phyloP scores from a whole-genome alignment of 2,329 filamentous ascomycete species.

The Trichocomaceae sp. region DNA sequence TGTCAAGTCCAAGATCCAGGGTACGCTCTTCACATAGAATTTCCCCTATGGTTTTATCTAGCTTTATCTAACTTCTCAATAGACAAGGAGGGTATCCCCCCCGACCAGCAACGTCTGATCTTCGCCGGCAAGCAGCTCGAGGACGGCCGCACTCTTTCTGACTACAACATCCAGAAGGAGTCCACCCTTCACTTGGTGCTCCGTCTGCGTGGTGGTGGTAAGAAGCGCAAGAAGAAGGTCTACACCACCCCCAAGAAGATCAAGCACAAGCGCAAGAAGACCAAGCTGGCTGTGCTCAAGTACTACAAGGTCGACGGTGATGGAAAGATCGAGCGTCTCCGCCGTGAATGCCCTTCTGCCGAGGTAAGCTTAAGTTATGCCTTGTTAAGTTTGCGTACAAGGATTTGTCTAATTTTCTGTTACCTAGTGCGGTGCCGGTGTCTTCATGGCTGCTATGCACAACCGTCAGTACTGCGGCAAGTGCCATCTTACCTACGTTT shows the following conservation, averaged over 20 bases:
- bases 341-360: constrained; percentile 91
- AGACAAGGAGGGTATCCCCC: constrained; percentile 99
- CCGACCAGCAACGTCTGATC: constrained; percentile 98
- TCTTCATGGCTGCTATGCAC: constrained; percentile 99
- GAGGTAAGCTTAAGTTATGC: constrained; percentile 56
- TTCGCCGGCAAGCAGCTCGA: constrained; percentile 99
- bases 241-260: constrained; percentile 99
- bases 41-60: constrained; percentile 17
- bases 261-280: constrained; percentile 99
- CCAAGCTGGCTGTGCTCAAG: constrained; percentile 99
- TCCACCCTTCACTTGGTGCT: constrained; percentile 96
- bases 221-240: constrained; percentile 99
- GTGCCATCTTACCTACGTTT: constrained; percentile 66
- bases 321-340: constrained; percentile 98
- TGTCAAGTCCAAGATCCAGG: constrained; percentile 95
- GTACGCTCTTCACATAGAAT: constrained; percentile 34
- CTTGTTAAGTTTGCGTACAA: background rate
- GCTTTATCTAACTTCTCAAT: constrained; percentile 25
- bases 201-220: constrained; percentile 94
- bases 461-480: constrained; percentile 94
- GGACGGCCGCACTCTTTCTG: constrained; percentile 95
- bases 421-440: constrained; percentile 91
- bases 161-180: constrained; percentile 99
- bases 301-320: constrained; percentile 99
- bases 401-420: constrained; percentile 30